A percentile compares a stretch with the other conserved stretches of the same genome.
These are phyloP conservation scores for Entonaema liquescens DNA, from an alignment of 495 filamentous ascomycete species.

Conservation along the genomic window DNA sequence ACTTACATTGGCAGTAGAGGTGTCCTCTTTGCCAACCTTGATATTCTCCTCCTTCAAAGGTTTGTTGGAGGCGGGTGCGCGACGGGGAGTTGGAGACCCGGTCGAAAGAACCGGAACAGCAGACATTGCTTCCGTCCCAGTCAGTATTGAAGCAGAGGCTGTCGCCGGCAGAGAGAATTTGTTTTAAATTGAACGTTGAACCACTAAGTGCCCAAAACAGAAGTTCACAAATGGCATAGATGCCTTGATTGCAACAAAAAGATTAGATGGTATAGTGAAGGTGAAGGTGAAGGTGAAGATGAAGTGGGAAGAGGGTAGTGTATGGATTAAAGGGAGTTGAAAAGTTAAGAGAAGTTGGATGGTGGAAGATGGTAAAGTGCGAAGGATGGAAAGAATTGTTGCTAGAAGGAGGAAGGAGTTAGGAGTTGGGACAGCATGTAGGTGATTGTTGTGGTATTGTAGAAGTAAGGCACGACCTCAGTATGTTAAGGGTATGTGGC, in stretches of 20 bases:
- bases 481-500: not conserved
- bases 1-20: constrained; percentile 46
- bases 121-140: constrained; percentile 54
- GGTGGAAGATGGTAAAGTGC: constrained; percentile 39
- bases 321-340: constrained; percentile 10
- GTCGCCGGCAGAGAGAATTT: constrained; percentile 14
- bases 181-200: constrained; percentile 32
- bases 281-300: constrained; percentile 1
- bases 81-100: constrained; percentile 59
- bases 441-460: not conserved
- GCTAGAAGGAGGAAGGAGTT: constrained; percentile 1
- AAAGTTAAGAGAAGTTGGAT: constrained; percentile 15
- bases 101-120: constrained; percentile 50
- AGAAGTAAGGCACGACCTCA: not conserved
- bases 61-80: constrained; percentile 46
- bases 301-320: constrained; percentile 13
- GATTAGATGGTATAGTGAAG: constrained; percentile 37
- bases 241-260: constrained; percentile 41
- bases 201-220: constrained; percentile 37
- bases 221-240: constrained; percentile 42
- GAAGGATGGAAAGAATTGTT: constrained; percentile 19
- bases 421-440: not conserved
- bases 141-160: constrained; percentile 23
- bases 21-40: constrained; percentile 47
- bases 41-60: constrained; percentile 56